Evolutionary conservation across 805 yeast genomes (phyloP), one percentile per base, ranked within the genome.

Genomic region (Kodamaea laetipori): DNA sequence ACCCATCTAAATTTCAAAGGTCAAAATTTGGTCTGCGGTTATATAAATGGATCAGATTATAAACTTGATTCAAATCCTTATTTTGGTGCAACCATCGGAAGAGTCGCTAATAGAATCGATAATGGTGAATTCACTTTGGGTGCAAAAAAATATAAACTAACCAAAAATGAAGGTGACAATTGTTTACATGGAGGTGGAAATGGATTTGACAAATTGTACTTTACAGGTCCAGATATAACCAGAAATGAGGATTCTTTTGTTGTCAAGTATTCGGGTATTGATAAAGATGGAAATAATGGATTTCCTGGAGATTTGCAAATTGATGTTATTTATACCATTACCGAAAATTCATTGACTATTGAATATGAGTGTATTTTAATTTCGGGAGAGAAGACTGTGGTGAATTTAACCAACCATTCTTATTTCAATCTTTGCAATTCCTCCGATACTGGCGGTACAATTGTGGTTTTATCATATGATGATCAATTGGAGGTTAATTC

Each of bases 41-140:
- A 67, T 45, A 63, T 64, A 3, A 53, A 59, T 32, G 68, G 66
- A 23, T 50, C 41, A 4, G 61, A 58, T 31, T 69, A 67, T 50
- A 43, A 49, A 16, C 46, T 51, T 34, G 47, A 57, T n/a, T 56
- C 66, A 24, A 73, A 76, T 53, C 79, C 81, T 12, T 80, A 66
- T 56, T 70, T 81, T 43, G 86, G 87, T 30, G 79, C 85, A 21
- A 76, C 84, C 12, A 73, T 81, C 28, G 89, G 89, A 21, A 69
- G 87, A 33, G 74, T 69, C 47, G 86, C 86, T 41, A 82, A 82
- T 57, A 70, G 88, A 46, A 74, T 82, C 40, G 53, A 61, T 6
- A 64, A 65, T 30, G 83, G 79, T 23, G 48, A 55, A 38, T 68
- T 78, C 49, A 39, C 48, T 10, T 46, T 80, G 16, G 64, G 67